Evolutionary conservation across 768 basidiomycete species (phyloP).

Genomic region (Boletus patriciae): DNA sequence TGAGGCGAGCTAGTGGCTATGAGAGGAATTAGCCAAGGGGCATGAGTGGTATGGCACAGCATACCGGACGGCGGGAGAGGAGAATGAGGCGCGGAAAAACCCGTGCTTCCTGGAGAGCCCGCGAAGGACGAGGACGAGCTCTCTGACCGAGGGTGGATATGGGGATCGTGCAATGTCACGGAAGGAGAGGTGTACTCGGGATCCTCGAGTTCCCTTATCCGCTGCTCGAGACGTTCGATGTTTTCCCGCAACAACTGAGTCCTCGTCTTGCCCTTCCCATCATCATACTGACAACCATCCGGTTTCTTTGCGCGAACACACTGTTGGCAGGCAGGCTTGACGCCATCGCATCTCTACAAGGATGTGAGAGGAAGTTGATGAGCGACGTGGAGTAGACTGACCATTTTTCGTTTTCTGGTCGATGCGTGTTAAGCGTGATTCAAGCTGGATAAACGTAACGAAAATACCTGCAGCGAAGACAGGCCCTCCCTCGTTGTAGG

Average conservation of each 20-base stretch:
- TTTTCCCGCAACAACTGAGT: constrained; percentile 79
- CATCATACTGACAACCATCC: constrained; percentile 77
- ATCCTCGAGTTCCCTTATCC: constrained; percentile 74
- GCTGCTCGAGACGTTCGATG: constrained; percentile 67
- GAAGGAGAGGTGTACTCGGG: constrained; percentile 68
- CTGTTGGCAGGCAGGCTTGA: constrained; percentile 76
- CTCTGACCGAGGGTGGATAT: constrained; percentile 41
- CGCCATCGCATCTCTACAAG: constrained; percentile 71
- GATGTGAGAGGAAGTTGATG: constrained; percentile 9
- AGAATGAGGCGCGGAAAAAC: constrained; percentile 55
- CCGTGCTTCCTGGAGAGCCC: constrained; percentile 52
- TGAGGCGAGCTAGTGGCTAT: constrained; percentile 51
- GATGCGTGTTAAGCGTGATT: constrained; percentile 14
- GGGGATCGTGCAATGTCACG: constrained; percentile 72
- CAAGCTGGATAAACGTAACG: background rate
- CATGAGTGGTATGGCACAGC: constrained; percentile 8
- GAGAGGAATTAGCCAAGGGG: constrained; percentile 8
- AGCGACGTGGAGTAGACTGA: constrained; percentile 23
- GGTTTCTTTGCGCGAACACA: constrained; percentile 75
- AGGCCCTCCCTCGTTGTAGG: constrained; percentile 69
- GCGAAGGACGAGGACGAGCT: constrained; percentile 54
- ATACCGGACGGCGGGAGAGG: constrained; percentile 58
- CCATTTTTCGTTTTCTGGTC: constrained; percentile 70
- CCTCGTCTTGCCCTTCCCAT: constrained; percentile 80
- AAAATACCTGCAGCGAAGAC: constrained; percentile 67